Evolutionary conservation across 305 asterid species (phyloP).

Genomic region (Withania somnifera): DNA sequence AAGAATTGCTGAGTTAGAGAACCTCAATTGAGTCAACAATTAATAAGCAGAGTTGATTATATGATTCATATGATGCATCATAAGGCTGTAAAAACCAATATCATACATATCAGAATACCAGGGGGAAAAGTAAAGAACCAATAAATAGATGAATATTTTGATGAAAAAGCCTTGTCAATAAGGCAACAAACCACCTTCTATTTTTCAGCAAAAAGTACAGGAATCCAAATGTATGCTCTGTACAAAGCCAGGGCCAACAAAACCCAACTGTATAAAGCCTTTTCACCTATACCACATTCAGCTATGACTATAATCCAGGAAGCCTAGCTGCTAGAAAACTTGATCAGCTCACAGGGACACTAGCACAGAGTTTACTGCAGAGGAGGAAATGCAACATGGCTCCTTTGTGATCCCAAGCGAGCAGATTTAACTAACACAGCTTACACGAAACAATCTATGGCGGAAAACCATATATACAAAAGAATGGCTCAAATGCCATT

Average conservation of each 20-base stretch:
- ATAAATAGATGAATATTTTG: neutral
- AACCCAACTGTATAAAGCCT: conserved; percentile 5
- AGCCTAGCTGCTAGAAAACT: neutral
- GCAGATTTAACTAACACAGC: neutral
- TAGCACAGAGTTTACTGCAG: neutral
- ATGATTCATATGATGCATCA: neutral
- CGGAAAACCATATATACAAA: conserved; percentile 31
- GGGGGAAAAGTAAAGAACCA: neutral
- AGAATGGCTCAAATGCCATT: conserved; percentile 14
- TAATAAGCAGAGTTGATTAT: too few relatives aligned
- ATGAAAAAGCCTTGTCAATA: neutral
- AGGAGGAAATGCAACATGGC: neutral
- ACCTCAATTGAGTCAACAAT: neutral
- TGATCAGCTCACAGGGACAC: neutral
- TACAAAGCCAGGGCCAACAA: conserved; percentile 14
- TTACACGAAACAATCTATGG: neutral
- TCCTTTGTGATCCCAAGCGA: neutral
- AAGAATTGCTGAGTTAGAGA: neutral
- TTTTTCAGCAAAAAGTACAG: neutral
- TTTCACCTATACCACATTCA: neutral
- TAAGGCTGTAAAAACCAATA: neutral
- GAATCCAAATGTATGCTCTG: conserved; percentile 12
- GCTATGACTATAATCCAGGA: neutral
- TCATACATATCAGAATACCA: neutral
- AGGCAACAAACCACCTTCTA: neutral